phyloP scores from a whole-genome alignment of 768 basidiomycete species.

The Kwoniella pini region DNA sequence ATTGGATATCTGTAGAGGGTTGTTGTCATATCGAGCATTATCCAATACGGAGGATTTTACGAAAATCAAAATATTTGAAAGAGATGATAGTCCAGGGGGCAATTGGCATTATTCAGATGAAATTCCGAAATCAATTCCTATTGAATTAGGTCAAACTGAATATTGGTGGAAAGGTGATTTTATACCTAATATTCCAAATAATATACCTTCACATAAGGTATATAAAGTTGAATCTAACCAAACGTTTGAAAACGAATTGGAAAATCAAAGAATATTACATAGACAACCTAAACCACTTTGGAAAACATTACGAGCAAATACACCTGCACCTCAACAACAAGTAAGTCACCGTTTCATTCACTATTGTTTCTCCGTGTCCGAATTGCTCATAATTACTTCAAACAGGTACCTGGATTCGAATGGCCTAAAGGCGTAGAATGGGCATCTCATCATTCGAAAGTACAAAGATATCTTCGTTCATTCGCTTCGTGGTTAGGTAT shows the following conservation, averaged over 20 bases:
- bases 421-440: slow-evolving; percentile 23
- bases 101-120: slow-evolving; percentile 37
- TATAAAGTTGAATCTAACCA: slow-evolving; percentile 3
- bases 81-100: slow-evolving; percentile 29
- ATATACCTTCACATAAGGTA: neutral
- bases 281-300: slow-evolving; percentile 27
- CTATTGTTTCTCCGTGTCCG: neutral
- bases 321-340: slow-evolving; percentile 22
- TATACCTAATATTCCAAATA: slow-evolving; percentile 3
- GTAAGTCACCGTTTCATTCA: slow-evolving; percentile 11
- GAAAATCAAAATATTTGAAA: slow-evolving; percentile 29
- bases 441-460: slow-evolving; percentile 18
- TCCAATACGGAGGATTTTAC: slow-evolving; percentile 5
- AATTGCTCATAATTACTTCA: neutral
- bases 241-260: slow-evolving; percentile 2
- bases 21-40: slow-evolving; percentile 17
- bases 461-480: slow-evolving; percentile 22
- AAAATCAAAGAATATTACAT: slow-evolving; percentile 7
- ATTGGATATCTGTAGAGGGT: slow-evolving; percentile 8
- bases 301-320: slow-evolving; percentile 24
- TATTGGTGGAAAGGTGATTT: slow-evolving; percentile 31
- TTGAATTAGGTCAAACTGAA: slow-evolving; percentile 1
- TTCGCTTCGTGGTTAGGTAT: slow-evolving; percentile 46
- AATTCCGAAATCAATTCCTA: slow-evolving; percentile 7
- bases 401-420: slow-evolving; percentile 20